Base-by-base conservation (phyloP, 225 moss, liverwort and hornwort genomes). In the Sphagnum tenellum region DNA sequence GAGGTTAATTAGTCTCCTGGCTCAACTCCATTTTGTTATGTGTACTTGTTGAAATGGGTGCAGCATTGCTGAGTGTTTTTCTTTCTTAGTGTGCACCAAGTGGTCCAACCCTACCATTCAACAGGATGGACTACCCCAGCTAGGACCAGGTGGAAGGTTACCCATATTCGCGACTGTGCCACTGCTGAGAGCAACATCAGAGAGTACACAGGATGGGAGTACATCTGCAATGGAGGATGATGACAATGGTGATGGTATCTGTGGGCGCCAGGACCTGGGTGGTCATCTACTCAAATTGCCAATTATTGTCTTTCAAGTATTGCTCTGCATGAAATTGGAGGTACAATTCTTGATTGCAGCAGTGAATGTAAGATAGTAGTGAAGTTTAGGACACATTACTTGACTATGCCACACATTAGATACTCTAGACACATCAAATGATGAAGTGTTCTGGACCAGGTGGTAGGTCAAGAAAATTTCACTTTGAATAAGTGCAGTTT, bases 251-350 rank as follows among this genome's bases (percentile, higher is more conserved):
- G 96, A 92, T 71, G 74, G 88, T 62, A 71, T 92, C 72, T 96
- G 96, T 85, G 92, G 92, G 46, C 86, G 86, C 57, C 95, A 96
- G 75, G 96, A 96, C 75, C 69, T 96, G 61, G 96, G 96, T 52
- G 96, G 96, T 54, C 96, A 96, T 75, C 75, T 96, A 62, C 79
- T 96, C 45, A 96, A 96, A 75, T 63, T 96, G 63, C 96, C 96
- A 63, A 73, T 98, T 67, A 79, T 98, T 72, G 87, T 90, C 14
- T 92, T 98, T 68, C 96, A 98, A 72, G 85, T 98, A 56, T 67
- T 98, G n/a, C 87, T 98, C 45, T 98, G 96, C 63, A 98, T 98
- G 96, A 88, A 86, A 61, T 79, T 98, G 72, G 96, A 96, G 95
- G 95, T 96, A 80, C 60, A 76, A 29, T 14, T 2, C 52, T 29